phyloP scores from a whole-genome alignment of 805 yeast genomes.

The Wickerhamomyces canadensis region DNA sequence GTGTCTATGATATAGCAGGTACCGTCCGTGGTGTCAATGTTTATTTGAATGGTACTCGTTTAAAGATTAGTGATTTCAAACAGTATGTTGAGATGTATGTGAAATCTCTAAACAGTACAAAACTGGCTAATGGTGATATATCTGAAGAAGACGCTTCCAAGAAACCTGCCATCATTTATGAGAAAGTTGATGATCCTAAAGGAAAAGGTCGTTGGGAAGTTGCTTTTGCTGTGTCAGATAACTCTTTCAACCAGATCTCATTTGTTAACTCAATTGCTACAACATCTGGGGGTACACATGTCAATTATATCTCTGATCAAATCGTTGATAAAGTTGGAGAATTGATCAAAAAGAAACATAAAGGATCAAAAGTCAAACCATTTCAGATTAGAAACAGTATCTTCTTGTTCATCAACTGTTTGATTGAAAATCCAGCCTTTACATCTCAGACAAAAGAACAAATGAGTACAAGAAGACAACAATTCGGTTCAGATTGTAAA shows the following conservation, averaged over 20 bases:
- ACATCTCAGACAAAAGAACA: constrained; percentile 98
- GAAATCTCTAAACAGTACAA: constrained; percentile 56
- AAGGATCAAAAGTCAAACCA: constrained; percentile 68
- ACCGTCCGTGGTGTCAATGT: constrained; percentile 81
- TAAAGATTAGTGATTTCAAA: constrained; percentile 73
- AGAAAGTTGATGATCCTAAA: constrained; percentile 56
- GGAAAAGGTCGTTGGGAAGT: constrained; percentile 74
- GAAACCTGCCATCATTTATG: constrained; percentile 67
- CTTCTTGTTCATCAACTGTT: constrained; percentile 86
- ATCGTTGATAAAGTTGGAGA: constrained; percentile 74
- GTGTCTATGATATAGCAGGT: constrained; percentile 95
- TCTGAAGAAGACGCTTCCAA: constrained; percentile 30
- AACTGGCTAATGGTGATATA: constrained; percentile 23
- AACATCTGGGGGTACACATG: constrained; percentile 95
- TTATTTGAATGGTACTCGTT: constrained; percentile 64
- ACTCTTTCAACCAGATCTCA: constrained; percentile 86
- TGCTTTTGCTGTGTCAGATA: constrained; percentile 91
- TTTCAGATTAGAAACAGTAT: constrained; percentile 86
- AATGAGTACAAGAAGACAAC: constrained; percentile 79
- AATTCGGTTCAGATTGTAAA: constrained; percentile 84
- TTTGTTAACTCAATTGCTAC: constrained; percentile 98
- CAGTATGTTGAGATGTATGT: constrained; percentile 86
- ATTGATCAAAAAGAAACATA: constrained; percentile 61
- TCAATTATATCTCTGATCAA: constrained; percentile 79
- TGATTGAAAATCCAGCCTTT: constrained; percentile 94